These are phyloP conservation scores for Zygosaccharomyces pseudobailii DNA, from an alignment of 1,139 yeast species.

Conservation along the genomic window DNA sequence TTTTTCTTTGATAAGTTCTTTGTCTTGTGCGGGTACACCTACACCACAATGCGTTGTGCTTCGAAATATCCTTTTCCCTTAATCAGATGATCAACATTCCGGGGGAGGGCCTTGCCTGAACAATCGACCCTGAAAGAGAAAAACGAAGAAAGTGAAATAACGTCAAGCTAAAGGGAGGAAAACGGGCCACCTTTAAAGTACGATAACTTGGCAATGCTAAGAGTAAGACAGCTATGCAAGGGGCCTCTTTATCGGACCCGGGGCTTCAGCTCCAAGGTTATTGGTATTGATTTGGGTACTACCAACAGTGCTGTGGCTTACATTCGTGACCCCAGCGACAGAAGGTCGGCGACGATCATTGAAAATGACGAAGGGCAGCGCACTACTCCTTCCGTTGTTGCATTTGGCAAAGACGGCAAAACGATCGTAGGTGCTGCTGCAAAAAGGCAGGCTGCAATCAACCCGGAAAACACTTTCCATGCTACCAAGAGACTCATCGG, in stretches of 20 bases:
- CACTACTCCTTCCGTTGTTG: constrained; percentile 72
- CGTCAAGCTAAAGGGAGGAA: too few species aligned
- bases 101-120: too few species aligned
- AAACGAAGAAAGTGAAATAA: background rate
- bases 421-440: constrained; percentile 60
- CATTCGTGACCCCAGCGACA: constrained; percentile 36
- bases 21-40: too few species aligned
- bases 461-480: constrained; percentile 64
- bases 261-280: constrained; percentile 38
- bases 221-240: constrained; percentile 1
- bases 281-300: constrained; percentile 77
- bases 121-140: background rate
- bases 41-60: too few species aligned
- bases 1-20: too few species aligned
- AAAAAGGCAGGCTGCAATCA: constrained; percentile 59
- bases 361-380: constrained; percentile 66
- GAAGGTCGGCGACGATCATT: constrained; percentile 48
- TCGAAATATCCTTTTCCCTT: too few species aligned
- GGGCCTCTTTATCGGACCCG: background rate
- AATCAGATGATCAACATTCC: too few species aligned
- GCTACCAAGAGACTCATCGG: constrained; percentile 76
- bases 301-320: constrained; percentile 77
- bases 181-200: background rate
- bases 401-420: constrained; percentile 43
- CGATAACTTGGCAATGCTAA: background rate